phyloP scores from a whole-genome alignment of 805 yeast genomes.

The Metschnikowia cubensis region DNA sequence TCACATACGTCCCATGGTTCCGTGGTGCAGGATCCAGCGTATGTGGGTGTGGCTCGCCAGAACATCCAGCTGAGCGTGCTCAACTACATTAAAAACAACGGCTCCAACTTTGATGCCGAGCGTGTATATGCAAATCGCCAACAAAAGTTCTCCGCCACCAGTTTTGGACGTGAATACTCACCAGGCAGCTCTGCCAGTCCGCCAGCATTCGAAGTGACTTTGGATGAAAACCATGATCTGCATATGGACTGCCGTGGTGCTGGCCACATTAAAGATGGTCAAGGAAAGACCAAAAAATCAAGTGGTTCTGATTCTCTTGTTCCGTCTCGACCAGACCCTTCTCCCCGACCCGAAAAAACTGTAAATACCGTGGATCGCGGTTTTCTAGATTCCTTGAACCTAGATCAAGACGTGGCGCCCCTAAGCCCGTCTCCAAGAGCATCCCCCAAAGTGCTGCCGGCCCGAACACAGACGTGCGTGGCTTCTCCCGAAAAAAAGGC shows the following conservation, averaged over 20 bases:
- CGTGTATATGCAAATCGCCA: constrained; percentile 37
- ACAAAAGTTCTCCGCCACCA: constrained; percentile 25
- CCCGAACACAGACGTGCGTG: too few relatives aligned
- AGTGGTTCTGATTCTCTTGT: too few relatives aligned
- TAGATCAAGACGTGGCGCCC: neutral
- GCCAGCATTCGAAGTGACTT: neutral
- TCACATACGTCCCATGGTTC: constrained; percentile 16
- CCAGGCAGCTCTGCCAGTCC: constrained; percentile 7
- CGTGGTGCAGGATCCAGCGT: constrained; percentile 20
- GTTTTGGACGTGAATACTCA: constrained; percentile 25
- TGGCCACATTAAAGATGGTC: neutral
- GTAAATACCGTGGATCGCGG: too few relatives aligned
- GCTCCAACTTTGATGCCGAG: constrained; percentile 28
- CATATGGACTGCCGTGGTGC: neutral
- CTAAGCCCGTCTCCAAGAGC: neutral
- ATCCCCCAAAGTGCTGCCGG: neutral
- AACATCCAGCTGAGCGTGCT: constrained; percentile 32
- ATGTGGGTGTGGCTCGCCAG: constrained; percentile 23
- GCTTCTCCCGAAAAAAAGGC: neutral
- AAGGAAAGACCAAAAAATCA: too few relatives aligned
- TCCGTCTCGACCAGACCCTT: too few relatives aligned
- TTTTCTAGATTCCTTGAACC: neutral
- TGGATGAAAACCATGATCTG: neutral
- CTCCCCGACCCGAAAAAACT: neutral
- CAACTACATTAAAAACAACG: constrained; percentile 28